Conservation (phyloP, 495 filamentous ascomycete genomes). For the Penicillium verhagenii region DNA sequence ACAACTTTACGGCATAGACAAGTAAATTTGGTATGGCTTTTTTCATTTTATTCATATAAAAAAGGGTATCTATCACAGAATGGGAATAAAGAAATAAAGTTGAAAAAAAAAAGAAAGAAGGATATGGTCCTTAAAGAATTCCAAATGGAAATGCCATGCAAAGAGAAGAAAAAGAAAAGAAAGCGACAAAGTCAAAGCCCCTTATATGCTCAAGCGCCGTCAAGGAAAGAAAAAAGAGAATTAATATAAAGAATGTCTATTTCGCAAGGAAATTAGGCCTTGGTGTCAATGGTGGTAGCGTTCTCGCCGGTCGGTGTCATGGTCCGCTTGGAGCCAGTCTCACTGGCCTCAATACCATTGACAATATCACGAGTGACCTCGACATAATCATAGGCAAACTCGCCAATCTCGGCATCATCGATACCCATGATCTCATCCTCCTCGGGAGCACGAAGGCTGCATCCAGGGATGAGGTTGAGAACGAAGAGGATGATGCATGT, state of each 20-base stretch:
- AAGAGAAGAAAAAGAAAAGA: not conserved
- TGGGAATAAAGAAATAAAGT: slow-evolving; percentile 2
- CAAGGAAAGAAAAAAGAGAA: not conserved
- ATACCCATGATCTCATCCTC: slow-evolving; percentile 90
- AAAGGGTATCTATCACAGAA: slow-evolving; percentile 10
- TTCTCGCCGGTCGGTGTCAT: slow-evolving; percentile 25
- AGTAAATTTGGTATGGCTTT: not conserved
- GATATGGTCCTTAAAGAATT: slow-evolving; percentile 3
- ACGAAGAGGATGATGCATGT: slow-evolving; percentile 85
- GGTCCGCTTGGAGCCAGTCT: slow-evolving; percentile 35
- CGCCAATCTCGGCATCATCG: slow-evolving; percentile 93
- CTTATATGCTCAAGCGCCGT: slow-evolving; percentile 2
- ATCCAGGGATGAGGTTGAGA: slow-evolving; percentile 82
- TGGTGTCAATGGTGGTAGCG: slow-evolving; percentile 24
- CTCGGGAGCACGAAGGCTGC: slow-evolving; percentile 75
- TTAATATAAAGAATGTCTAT: slow-evolving; percentile 4
- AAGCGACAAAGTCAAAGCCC: not conserved
- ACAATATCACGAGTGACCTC: slow-evolving; percentile 85
- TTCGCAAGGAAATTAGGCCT: slow-evolving; percentile 24
- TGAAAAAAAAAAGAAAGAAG: slow-evolving; percentile 1
- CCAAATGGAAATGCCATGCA: not conserved
- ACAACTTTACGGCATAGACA: too few relatives aligned
- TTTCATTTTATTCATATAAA: slow-evolving; percentile 2
- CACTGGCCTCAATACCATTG: slow-evolving; percentile 50
- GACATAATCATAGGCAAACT: slow-evolving; percentile 98